Conservation (phyloP, 2,329 filamentous ascomycete genomes). For the Diaporthe longicolla region DNA sequence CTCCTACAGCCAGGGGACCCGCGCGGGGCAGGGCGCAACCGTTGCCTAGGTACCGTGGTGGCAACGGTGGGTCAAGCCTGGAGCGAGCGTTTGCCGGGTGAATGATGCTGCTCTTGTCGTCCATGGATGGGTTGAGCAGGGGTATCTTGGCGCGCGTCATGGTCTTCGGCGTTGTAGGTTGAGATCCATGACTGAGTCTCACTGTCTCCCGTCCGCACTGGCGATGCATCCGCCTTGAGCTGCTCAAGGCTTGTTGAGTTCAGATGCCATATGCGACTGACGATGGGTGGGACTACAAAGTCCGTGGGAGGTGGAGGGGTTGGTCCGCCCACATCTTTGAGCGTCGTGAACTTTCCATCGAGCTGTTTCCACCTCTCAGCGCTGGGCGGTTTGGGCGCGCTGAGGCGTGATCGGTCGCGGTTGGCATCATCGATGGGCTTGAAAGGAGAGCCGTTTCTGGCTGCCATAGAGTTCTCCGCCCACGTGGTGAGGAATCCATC, state of each 20-base stretch:
- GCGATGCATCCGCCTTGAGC: slow-evolving; percentile 43
- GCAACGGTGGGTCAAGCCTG: slow-evolving; percentile 46
- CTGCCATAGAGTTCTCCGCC: slow-evolving; percentile 47
- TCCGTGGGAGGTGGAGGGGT: slow-evolving; percentile 44
- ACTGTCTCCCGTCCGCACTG: background rate
- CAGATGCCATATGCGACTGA: slow-evolving; percentile 46
- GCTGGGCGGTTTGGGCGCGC: background rate
- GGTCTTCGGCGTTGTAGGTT: slow-evolving; percentile 47
- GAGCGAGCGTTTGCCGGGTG: slow-evolving; percentile 47
- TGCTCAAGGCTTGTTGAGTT: slow-evolving; percentile 40
- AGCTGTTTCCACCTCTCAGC: slow-evolving; percentile 14
- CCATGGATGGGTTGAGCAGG: slow-evolving; percentile 44
- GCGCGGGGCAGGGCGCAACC: slow-evolving; percentile 43
- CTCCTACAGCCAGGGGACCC: slow-evolving; percentile 40
- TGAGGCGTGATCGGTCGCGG: slow-evolving; percentile 20
- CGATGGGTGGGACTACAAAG: slow-evolving; percentile 46
- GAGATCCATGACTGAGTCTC: slow-evolving; percentile 43
- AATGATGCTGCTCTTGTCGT: slow-evolving; percentile 38
- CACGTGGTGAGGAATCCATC: slow-evolving; percentile 49
- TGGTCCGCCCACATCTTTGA: slow-evolving; percentile 43
- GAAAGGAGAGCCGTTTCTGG: slow-evolving; percentile 41
- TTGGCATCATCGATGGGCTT: slow-evolving; percentile 24
- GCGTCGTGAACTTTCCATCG: slow-evolving; percentile 14
- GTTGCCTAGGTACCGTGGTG: slow-evolving; percentile 46
- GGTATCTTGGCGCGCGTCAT: slow-evolving; percentile 45